These are phyloP conservation scores for Termitomyces sp. DNA, from an alignment of 768 basidiomycete species.

Conservation along the genomic window DNA sequence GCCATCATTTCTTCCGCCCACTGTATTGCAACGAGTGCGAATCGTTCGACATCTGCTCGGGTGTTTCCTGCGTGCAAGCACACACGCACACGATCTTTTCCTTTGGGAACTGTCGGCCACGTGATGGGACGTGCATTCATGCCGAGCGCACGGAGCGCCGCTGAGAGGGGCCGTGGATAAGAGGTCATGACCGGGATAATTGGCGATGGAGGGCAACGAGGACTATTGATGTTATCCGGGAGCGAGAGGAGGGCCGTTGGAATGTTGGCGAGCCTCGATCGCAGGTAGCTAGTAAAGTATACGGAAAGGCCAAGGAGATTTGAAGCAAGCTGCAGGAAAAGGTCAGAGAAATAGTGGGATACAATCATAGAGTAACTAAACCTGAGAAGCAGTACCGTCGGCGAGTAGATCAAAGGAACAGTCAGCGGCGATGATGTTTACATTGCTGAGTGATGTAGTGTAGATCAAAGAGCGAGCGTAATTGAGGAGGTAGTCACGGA, in stretches of 20 bases:
- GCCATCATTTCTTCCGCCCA: conserved; percentile 44
- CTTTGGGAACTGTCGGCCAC: conserved; percentile 89
- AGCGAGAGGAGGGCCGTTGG: conserved; percentile 35
- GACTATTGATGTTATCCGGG: conserved; percentile 29
- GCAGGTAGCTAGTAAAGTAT: conserved; percentile 34
- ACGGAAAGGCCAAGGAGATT: conserved; percentile 44
- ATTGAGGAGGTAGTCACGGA: conserved; percentile 85
- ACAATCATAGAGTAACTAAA: conserved; percentile 25
- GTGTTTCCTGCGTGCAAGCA: conserved; percentile 84
- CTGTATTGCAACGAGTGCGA: conserved; percentile 47
- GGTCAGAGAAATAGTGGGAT: neutral
- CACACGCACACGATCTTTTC: conserved; percentile 81
- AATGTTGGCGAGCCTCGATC: conserved; percentile 29
- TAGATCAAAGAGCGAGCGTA: conserved; percentile 91
- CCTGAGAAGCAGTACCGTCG: conserved; percentile 53
- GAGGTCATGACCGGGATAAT: conserved; percentile 85
- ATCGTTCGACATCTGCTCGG: conserved; percentile 52
- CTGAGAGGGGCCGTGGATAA: conserved; percentile 71
- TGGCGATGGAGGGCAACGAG: conserved; percentile 47
- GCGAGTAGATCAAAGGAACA: conserved; percentile 79
- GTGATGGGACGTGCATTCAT: conserved; percentile 76
- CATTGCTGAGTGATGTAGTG: conserved; percentile 80
- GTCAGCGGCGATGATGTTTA: conserved; percentile 71
- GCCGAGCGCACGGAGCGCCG: conserved; percentile 50
- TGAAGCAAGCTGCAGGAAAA: conserved; percentile 25